Evolutionary conservation across 148 eudicot species (phyloP), one percentile per base, ranked within the genome.

Genomic region (Fallopia convolvulus): DNA sequence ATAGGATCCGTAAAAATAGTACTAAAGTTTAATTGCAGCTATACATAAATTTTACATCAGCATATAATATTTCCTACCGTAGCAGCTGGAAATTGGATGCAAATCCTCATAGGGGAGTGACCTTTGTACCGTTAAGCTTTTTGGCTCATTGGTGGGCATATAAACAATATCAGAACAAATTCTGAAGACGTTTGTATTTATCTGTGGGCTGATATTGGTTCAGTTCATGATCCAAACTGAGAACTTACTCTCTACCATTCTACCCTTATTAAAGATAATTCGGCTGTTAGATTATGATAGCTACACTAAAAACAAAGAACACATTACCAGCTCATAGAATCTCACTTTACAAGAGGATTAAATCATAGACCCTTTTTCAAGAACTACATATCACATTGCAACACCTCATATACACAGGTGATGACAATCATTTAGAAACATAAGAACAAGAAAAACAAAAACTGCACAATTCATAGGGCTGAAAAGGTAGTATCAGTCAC

Each of bases 401-500:
- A 66, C 42, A 66, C 44, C 72, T 33, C 44, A 36, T 66, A 14
- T 66, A 17, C 70, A 63, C 46, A 12, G 18, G 18, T 63, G 17
- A 30, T 30, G 39, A 63, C 46, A 68, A 68, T 36, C 46, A 68
- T 65, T 6, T 14, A 5, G 5, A 68, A 33, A 36, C n/a, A 44
- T 44, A 6, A 42, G 0, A 0, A 41, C 44, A 41, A 41, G 7
- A 36, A 14, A 68, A 23, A 12, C 5, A 11, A 12, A 66, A 36
- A n/a, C 33, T 8, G 6, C 2, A 32, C 49, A 44, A 20, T 42
- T 73, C 60, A 68, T 36, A 68, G 46, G 72, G 46, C 11, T 81
- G 78, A 83, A 75, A 71, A 80, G 10, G 89, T 88, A 82, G 89
- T 88, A 48, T 91, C 97, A 50, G 87, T 91, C 47, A 86, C 77